A percentile compares a stretch with the other conserved stretches of the same genome.
Evolutionary conservation across 192 early-diverging fungal species (phyloP).

Genomic region (Cladochytrium replicatum): DNA sequence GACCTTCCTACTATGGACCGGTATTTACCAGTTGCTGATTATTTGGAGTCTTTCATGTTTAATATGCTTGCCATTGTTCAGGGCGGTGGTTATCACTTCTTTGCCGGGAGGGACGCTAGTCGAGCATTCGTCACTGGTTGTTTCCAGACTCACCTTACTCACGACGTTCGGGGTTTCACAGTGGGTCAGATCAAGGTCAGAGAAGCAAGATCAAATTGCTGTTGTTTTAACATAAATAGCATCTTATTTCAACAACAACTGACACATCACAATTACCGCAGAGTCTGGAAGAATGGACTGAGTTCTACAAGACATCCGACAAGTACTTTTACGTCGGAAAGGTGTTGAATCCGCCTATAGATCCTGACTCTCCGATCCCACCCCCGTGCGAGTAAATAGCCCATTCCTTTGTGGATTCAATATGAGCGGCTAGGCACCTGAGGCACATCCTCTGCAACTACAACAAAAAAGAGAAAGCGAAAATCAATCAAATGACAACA

Average conservation of each 20-base stretch:
- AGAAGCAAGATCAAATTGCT: too few species aligned
- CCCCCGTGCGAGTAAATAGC: slow-evolving; percentile 51
- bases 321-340: slow-evolving; percentile 79
- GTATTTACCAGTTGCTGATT: slow-evolving; percentile 37
- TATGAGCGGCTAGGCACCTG: too few species aligned
- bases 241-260: too few species aligned
- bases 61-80: too few species aligned
- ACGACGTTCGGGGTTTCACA: slow-evolving; percentile 81
- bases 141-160: slow-evolving; percentile 84
- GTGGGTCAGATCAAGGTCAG: slow-evolving; percentile 62
- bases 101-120: slow-evolving; percentile 84
- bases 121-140: slow-evolving; percentile 94
- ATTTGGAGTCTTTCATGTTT: too few species aligned
- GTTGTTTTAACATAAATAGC: too few species aligned
- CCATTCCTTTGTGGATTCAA: too few species aligned
- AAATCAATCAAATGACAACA: not conserved
- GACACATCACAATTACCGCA: slow-evolving; percentile 26
- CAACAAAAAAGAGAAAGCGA: slow-evolving; percentile 3
- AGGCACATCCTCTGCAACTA: slow-evolving; percentile 40
- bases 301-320: slow-evolving; percentile 79
- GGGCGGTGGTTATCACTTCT: slow-evolving; percentile 76
- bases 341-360: slow-evolving; percentile 74
- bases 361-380: slow-evolving; percentile 72
- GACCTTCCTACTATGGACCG: slow-evolving; percentile 68
- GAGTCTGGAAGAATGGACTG: slow-evolving; percentile 70